Evolutionary conservation across 2,329 filamentous ascomycete species (phyloP), one percentile per base, ranked within the genome.

Genomic region (Calonectria naviculata): DNA sequence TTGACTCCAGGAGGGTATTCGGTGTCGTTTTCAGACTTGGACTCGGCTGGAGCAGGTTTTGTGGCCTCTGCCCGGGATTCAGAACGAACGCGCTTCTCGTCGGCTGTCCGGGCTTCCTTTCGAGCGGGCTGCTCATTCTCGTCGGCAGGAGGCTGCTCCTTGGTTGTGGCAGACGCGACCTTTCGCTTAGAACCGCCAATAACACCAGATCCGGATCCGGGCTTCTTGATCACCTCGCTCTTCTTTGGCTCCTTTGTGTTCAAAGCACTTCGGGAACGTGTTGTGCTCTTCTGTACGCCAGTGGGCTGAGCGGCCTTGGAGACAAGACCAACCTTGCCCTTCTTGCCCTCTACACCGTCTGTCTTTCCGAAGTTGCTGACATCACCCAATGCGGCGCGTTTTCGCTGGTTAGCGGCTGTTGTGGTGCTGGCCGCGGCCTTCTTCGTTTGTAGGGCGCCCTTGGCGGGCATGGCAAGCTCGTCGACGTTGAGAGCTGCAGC

Each of bases 351-450:
- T 73, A 88, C 86, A 7, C 84, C 87, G 65, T 94, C 93, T 58
- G 89, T 89, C 84, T 98, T 98, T 78, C 91, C 91, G 74, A 97
- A 93, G 85, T 99, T 99, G 90, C 95, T 98, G 78, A 98, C 93
- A 86, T 99, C 97, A 70, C 94, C 95, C 42, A 99, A 89, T 60
- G 94, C 95, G 78, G 93, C 90, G 81, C 97, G 94, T 86, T 94
- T 97, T 80, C 93, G 90, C 68, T 83, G 83, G 58, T 78, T 81
- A 71, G 87, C 87, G 58, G 87, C 83, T 78, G 87, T 83, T 63
- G 86, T 85, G 68, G 83, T 82, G 76, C 84, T 87, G 60, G 86
- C 83, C 31, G 87, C 84, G 19, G 91, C 85, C 83, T 92, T 94
- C 85, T 95, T 95, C 61, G 91, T 87, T 83, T 93, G 92, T 63